Conservation (phyloP, 306 rosid genomes). For the Styphnolobium japonicum region DNA sequence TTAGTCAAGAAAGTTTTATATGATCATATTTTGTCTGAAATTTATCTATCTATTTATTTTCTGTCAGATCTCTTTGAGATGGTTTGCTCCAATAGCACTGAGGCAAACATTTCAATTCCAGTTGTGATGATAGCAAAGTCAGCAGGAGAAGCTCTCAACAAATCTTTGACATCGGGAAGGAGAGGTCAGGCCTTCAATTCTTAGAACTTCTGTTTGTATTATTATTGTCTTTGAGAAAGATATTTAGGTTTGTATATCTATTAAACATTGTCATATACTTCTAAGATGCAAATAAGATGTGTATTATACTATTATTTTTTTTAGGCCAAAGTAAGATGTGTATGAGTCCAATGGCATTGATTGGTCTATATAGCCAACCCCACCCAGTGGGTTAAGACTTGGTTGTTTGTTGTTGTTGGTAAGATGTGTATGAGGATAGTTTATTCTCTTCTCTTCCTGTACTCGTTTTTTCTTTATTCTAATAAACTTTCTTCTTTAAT, state of each 20-base stretch:
- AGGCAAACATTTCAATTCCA: constrained; percentile 64
- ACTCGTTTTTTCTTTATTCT: no score
- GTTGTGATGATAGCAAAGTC: constrained; percentile 78
- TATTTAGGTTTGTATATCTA: background rate
- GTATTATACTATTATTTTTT: background rate
- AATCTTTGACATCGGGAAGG: constrained; percentile 51
- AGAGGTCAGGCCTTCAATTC: constrained; percentile 51
- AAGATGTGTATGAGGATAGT: background rate
- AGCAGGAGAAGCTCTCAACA: constrained; percentile 64
- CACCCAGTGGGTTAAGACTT: background rate
- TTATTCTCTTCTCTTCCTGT: constrained; percentile 9
- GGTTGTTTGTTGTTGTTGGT: constrained; percentile 12
- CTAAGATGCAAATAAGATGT: background rate
- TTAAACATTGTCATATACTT: background rate
- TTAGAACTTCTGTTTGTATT: constrained; percentile 19
- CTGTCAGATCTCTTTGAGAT: constrained; percentile 74
- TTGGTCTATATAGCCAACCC: background rate
- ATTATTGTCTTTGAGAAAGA: constrained; percentile 13
- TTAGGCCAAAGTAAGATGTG: background rate
- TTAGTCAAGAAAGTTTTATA: background rate
- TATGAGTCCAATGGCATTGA: background rate
- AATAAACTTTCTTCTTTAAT: no score
- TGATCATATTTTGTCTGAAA: background rate
- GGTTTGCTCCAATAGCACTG: constrained; percentile 65
- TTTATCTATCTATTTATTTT: background rate